Evolutionary conservation across 306 rosid species (phyloP).

Genomic region (Cicer chorassanicum): DNA sequence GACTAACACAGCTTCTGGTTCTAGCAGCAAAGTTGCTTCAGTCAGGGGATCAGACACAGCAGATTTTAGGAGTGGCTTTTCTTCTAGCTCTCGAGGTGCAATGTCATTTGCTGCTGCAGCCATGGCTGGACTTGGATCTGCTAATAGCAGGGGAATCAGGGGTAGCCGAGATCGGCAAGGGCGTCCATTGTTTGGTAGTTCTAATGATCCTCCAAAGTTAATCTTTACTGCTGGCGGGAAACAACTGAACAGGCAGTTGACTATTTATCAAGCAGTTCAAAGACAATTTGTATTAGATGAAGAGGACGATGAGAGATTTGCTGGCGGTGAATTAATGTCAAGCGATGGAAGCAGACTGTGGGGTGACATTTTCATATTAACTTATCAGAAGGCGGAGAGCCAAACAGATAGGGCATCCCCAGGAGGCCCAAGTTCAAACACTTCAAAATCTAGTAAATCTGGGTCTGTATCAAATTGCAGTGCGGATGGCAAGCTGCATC

Average conservation of each 20-base stretch:
- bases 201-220: constrained; percentile 78
- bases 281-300: constrained; percentile 92
- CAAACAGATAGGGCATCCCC: constrained; percentile 68
- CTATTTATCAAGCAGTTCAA: constrained; percentile 96
- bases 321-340: constrained; percentile 72
- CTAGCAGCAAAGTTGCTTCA: constrained; percentile 83
- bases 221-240: constrained; percentile 88
- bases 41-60: constrained; percentile 70
- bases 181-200: constrained; percentile 68
- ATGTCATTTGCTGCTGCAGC: constrained; percentile 99
- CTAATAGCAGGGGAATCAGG: constrained; percentile 78
- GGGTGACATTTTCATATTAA: constrained; percentile 91
- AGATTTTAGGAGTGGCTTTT: constrained; percentile 75
- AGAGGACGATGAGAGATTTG: constrained; percentile 93
- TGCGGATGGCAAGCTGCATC: constrained; percentile 67
- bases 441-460: constrained; percentile 68
- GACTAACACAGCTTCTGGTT: constrained; percentile 82
- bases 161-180: constrained; percentile 94
- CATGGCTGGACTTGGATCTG: constrained; percentile 96
- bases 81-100: constrained; percentile 83
- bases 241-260: constrained; percentile 90
- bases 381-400: constrained; percentile 86
- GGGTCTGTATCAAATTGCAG: constrained; percentile 62
- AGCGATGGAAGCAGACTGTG: constrained; percentile 97
- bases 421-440: constrained; percentile 69